Evolutionary conservation across 306 rosid genomes (phyloP), one percentile per base, ranked within the genome.

Genomic region (Trichosanthes cucumerina): DNA sequence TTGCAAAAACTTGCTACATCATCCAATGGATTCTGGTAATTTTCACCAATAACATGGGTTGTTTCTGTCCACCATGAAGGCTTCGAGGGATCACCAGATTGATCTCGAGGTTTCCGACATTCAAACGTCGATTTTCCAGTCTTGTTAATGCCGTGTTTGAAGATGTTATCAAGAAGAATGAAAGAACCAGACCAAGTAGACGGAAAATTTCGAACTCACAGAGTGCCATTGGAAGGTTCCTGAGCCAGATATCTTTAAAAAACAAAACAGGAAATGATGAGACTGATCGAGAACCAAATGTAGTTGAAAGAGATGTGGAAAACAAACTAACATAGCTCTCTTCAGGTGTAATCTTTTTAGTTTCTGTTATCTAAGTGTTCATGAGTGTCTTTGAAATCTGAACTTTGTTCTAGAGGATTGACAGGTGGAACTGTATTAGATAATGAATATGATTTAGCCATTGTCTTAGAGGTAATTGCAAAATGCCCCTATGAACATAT

Each of bases 41-140:
- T 19, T 41, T 78, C 52, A 53, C 1, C 15, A 73, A 18, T 81
- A 81, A 85, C 59, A 94, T 92, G 64, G 93, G 88, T 18, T 11
- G 43, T 43, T 47, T 28, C 19, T 65, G 1, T 33, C 16, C 19
- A 21, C 49, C 18, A 14, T 76, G 59, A 81, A 96, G 99, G 90
- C 92, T 96, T 18, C 93, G 83, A 79, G 99, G 99, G 69, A 88
- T 96, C 82, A 96, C 91, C 31, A 90, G 87, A 81, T 91, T 93
- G 8, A 92, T 92, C 83, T 83, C 98, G n/a, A 91, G 98, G 88
- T 96, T 83, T 46, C 99, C 98, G 7, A 96, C 98, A 5, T 88
- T 79, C 81, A 83, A 81, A 88, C 97, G 98, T 19, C 91, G 96
- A 12, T 88, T 91, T 41, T 90, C 88, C 64, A 58, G 76, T 80